phyloP scores from a whole-genome alignment of 148 eudicot species.

The Rhododendron ovatum region DNA sequence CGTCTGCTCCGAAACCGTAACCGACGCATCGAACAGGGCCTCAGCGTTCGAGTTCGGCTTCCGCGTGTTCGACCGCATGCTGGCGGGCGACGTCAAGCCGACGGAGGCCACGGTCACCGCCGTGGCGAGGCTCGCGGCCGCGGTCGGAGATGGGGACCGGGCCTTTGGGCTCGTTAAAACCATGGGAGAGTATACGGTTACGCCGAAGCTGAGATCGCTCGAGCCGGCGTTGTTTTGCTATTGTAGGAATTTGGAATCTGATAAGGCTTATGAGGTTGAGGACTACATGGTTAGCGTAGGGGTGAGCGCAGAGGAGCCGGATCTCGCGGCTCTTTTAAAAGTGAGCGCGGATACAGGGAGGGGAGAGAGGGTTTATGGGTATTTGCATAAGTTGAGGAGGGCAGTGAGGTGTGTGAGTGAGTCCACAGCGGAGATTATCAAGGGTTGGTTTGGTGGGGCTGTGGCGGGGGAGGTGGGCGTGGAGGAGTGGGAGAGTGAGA shows the following conservation, averaged over 20 bases:
- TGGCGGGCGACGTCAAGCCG: constrained; percentile 32
- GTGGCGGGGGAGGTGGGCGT: constrained; percentile 45
- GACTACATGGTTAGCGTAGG: constrained; percentile 43
- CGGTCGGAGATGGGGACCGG: constrained; percentile 49
- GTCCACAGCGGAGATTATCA: constrained; percentile 40
- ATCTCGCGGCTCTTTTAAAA: constrained; percentile 56
- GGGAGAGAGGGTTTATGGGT: constrained; percentile 71
- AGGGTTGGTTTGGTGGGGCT: constrained; percentile 63
- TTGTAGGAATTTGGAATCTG: constrained; percentile 48
- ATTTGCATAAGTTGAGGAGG: constrained; percentile 75
- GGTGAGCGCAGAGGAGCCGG: constrained; percentile 58
- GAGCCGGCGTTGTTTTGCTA: constrained; percentile 60
- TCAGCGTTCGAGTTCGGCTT: constrained; percentile 43
- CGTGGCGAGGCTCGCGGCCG: constrained; percentile 59
- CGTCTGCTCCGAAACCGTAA: constrained; percentile 41
- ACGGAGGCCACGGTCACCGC: constrained; percentile 89
- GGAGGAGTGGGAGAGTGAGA: constrained; percentile 39
- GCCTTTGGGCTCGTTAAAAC: constrained; percentile 59
- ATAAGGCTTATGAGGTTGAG: constrained; percentile 69
- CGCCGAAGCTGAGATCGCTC: constrained; percentile 66
- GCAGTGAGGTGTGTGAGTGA: constrained; percentile 50
- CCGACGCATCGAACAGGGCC: constrained; percentile 17
- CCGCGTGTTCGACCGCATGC: constrained; percentile 49
- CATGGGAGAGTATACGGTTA: constrained; percentile 25
- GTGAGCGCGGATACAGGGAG: constrained; percentile 55